Conservation (phyloP, 768 basidiomycete species). For the Pulveroboletus frians region DNA sequence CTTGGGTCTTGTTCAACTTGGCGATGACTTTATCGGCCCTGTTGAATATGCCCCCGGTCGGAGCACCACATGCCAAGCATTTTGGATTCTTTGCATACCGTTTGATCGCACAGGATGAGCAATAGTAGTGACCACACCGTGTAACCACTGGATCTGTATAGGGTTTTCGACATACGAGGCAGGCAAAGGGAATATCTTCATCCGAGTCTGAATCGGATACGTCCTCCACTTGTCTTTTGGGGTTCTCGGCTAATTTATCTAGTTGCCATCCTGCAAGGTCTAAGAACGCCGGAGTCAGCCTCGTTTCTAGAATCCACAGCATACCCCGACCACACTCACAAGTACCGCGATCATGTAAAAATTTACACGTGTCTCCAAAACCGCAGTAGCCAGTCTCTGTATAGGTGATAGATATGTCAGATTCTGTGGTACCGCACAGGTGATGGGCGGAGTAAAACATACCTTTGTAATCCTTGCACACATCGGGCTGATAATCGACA, state of each 20-base stretch:
- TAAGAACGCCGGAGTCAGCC: constrained; percentile 28
- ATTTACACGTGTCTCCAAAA: constrained; percentile 98
- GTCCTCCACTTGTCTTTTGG: constrained; percentile 52
- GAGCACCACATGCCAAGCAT: constrained; percentile 89
- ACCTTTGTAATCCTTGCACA: constrained; percentile 99
- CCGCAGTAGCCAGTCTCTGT: constrained; percentile 98
- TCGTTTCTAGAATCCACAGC: background rate
- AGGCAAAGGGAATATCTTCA: constrained; percentile 96
- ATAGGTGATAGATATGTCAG: constrained; percentile 7
- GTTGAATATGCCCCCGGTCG: constrained; percentile 96
- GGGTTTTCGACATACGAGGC: constrained; percentile 90
- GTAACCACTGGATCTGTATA: constrained; percentile 96
- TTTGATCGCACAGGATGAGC: constrained; percentile 92
- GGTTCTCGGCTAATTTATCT: constrained; percentile 82
- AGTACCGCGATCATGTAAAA: constrained; percentile 95
- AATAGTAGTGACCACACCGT: constrained; percentile 95
- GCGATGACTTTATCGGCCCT: constrained; percentile 89
- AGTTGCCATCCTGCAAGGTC: constrained; percentile 99
- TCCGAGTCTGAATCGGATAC: constrained; percentile 67
- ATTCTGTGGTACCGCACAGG: constrained; percentile 7
- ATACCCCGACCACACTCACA: constrained; percentile 47
- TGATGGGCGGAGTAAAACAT: constrained; percentile 27
- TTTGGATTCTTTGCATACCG: constrained; percentile 92
- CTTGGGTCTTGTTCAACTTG: constrained; percentile 70
- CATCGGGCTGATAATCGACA: constrained; percentile 96